Evolutionary conservation across 1,284 basidiomycete species (phyloP).

Genomic region (Ceratorhiza oryzae-sativae): DNA sequence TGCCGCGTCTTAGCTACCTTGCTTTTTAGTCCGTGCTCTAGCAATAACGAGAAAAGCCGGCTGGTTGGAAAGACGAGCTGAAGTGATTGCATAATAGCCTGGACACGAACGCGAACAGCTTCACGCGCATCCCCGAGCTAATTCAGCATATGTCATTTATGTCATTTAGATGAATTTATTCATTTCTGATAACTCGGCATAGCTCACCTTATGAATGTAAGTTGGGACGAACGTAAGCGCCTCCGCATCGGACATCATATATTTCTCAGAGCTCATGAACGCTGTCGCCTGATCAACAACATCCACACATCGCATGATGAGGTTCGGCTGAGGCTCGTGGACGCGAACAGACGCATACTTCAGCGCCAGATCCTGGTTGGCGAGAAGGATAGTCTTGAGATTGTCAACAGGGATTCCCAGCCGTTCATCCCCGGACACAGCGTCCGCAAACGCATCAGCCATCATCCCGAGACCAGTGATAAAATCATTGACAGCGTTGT

Average conservation of each 20-base stretch:
- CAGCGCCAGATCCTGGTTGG: constrained; percentile 90
- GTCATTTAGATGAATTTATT: not conserved
- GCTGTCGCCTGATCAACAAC: constrained; percentile 81
- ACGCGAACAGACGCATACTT: constrained; percentile 94
- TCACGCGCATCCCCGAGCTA: constrained; percentile 85
- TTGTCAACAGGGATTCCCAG: constrained; percentile 63
- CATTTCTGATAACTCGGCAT: constrained; percentile 4
- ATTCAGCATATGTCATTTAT: not conserved
- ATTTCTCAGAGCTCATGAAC: constrained; percentile 73
- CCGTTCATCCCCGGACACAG: constrained; percentile 65
- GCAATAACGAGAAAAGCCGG: constrained; percentile 83
- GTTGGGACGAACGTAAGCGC: constrained; percentile 90
- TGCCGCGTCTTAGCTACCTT: constrained; percentile 92
- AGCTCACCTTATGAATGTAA: constrained; percentile 85
- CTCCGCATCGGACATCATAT: constrained; percentile 88
- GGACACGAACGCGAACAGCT: constrained; percentile 71
- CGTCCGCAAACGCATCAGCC: constrained; percentile 73
- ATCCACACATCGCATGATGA: constrained; percentile 89
- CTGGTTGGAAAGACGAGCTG: constrained; percentile 88
- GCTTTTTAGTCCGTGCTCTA: constrained; percentile 85
- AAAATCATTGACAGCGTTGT: constrained; percentile 94
- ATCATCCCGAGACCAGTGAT: constrained; percentile 78
- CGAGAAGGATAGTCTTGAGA: constrained; percentile 74
- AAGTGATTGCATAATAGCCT: constrained; percentile 73
- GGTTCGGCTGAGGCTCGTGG: constrained; percentile 92